Evolutionary conservation across 2,329 filamentous ascomycete species (phyloP).

Genomic region (Fusarium foetens): DNA sequence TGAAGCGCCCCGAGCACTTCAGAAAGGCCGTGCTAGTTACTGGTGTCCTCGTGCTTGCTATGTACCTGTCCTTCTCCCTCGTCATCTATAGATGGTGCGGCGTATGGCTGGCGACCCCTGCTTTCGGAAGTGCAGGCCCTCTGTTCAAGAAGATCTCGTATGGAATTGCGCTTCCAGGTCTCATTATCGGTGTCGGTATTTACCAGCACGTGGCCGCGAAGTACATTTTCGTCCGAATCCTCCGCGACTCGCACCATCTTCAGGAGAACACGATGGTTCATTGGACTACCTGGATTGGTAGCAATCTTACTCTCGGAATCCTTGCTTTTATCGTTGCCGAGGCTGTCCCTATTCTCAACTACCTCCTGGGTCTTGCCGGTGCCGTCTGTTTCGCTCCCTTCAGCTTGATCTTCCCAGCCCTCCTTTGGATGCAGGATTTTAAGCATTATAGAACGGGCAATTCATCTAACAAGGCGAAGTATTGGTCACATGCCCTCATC

Average conservation of each 20-base stretch:
- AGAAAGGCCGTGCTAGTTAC: not conserved
- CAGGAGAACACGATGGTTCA: not conserved
- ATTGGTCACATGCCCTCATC: not conserved
- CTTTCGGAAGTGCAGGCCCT: not conserved
- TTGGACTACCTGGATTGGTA: not conserved
- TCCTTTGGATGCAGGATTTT: slow-evolving; percentile 1
- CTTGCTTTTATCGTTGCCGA: not conserved
- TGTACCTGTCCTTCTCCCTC: slow-evolving; percentile 1
- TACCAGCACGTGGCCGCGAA: not conserved
- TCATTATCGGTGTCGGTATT: not conserved
- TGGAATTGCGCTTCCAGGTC: not conserved
- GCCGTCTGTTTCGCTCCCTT: not conserved
- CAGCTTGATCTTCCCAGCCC: not conserved
- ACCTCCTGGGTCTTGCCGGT: not conserved
- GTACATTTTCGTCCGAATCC: not conserved
- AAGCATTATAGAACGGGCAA: not conserved
- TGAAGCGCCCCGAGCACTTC: slow-evolving; percentile 42
- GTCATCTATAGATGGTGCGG: slow-evolving; percentile 5
- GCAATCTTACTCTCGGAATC: not conserved
- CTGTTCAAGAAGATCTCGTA: slow-evolving; percentile 1
- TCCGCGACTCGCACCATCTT: not conserved
- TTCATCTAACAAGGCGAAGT: not conserved
- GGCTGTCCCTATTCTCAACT: not conserved
- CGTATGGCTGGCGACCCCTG: not conserved
- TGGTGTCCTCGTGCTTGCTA: not conserved